These are phyloP conservation scores for Fusarium sp. DNA, from an alignment of 2,329 filamentous ascomycete genomes.

Conservation along the genomic window DNA sequence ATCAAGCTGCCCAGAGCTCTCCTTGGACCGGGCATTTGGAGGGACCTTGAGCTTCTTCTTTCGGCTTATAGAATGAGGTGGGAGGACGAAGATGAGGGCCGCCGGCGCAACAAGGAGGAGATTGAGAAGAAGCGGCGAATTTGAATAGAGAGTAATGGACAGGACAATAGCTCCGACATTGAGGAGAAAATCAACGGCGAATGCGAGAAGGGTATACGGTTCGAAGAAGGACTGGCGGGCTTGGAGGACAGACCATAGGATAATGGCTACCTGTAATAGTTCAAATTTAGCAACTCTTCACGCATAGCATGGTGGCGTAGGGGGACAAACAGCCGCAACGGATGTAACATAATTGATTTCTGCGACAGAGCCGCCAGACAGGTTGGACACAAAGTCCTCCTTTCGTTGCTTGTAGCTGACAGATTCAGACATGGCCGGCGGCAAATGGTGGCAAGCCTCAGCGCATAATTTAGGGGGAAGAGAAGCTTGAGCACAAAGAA, in stretches of 20 bases:
- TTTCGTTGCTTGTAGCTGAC: constrained; percentile 88
- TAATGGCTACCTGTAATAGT: constrained; percentile 73
- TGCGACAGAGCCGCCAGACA: constrained; percentile 81
- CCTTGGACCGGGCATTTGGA: constrained; percentile 54
- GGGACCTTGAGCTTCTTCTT: constrained; percentile 62
- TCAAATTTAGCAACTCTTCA: constrained; percentile 26
- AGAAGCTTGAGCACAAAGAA: constrained; percentile 2
- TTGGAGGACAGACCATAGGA: constrained; percentile 92
- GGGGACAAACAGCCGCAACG: constrained; percentile 77
- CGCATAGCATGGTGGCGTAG: not conserved
- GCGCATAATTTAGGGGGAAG: constrained; percentile 21
- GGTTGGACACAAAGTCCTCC: constrained; percentile 93
- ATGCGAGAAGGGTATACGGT: constrained; percentile 74
- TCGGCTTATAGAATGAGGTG: constrained; percentile 49
- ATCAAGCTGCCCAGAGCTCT: constrained; percentile 40
- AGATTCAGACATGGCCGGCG: constrained; percentile 50
- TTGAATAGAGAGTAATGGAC: constrained; percentile 86
- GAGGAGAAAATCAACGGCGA: constrained; percentile 85
- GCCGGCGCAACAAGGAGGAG: constrained; percentile 79
- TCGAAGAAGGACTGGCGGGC: constrained; percentile 85
- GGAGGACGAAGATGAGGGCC: constrained; percentile 68
- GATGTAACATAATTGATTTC: constrained; percentile 91
- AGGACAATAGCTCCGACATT: constrained; percentile 86
- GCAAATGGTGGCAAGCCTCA: constrained; percentile 6
- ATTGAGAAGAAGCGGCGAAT: constrained; percentile 77